Evolutionary conservation across 768 basidiomycete genomes (phyloP).

Genomic region (Rhizopogon sp.): DNA sequence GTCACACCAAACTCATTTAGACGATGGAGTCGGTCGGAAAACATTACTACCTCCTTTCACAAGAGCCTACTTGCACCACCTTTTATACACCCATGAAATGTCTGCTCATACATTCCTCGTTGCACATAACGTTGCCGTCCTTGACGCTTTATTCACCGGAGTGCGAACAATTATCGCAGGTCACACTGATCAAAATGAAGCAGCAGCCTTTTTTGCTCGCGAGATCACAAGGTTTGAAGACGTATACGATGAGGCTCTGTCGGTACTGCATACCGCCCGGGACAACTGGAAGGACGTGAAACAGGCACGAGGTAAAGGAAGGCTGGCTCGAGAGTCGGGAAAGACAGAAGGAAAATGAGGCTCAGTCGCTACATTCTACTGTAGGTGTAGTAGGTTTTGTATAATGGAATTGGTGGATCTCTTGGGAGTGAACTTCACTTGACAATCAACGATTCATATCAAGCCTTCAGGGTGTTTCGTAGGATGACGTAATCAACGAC

Average conservation of each 20-base stretch:
- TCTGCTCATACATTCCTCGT: slow-evolving; percentile 70
- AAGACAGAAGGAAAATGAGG: slow-evolving; percentile 13
- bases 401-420: background rate
- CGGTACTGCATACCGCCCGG: slow-evolving; percentile 48
- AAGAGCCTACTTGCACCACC: slow-evolving; percentile 76
- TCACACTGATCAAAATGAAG: background rate
- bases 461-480: no score
- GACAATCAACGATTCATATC: no score
- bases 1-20: slow-evolving; percentile 10
- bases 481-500: background rate
- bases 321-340: slow-evolving; percentile 61
- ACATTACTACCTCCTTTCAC: slow-evolving; percentile 30
- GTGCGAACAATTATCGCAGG: slow-evolving; percentile 37
- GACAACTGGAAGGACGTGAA: slow-evolving; percentile 63
- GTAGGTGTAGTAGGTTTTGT: background rate
- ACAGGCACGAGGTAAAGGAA: slow-evolving; percentile 67
- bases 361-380: background rate
- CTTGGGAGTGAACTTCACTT: no score
- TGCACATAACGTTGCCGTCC: slow-evolving; percentile 69
- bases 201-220: slow-evolving; percentile 24
- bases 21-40: background rate
- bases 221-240: slow-evolving; percentile 49
- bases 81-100: slow-evolving; percentile 89
- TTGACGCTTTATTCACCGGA: slow-evolving; percentile 59
- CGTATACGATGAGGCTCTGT: slow-evolving; percentile 44